Evolutionary conservation across 192 early-diverging fungal species (phyloP).

Genomic region (Coemansia sp.): DNA sequence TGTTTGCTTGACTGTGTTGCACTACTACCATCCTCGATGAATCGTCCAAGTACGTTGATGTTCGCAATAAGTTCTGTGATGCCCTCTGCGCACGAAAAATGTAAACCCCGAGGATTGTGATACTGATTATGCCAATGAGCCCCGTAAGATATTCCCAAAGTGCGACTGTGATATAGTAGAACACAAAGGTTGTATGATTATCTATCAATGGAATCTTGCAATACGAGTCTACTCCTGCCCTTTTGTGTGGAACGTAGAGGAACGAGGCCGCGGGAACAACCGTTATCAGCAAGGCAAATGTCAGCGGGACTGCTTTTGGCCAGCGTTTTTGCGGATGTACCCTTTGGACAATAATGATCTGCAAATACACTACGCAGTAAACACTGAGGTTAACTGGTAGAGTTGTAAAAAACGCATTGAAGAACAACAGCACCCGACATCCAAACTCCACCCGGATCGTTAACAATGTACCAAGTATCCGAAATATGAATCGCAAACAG

Average conservation of each 20-base stretch:
- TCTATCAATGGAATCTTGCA: slow-evolving; percentile 8
- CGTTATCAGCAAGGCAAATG: slow-evolving; percentile 8
- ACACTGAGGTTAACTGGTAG: slow-evolving; percentile 25
- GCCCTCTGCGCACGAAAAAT: slow-evolving; percentile 23
- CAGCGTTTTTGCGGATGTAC: slow-evolving; percentile 27
- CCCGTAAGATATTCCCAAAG: slow-evolving; percentile 39
- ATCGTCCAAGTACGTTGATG: slow-evolving; percentile 15
- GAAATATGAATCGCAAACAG: slow-evolving; percentile 24
- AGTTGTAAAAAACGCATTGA: slow-evolving; percentile 13
- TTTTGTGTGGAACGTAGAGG: slow-evolving; percentile 17
- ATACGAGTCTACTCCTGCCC: not conserved
- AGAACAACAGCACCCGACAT: slow-evolving; percentile 29
- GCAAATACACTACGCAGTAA: slow-evolving; percentile 45
- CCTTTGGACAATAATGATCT: slow-evolving; percentile 40
- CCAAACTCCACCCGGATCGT: slow-evolving; percentile 16
- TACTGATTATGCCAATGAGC: slow-evolving; percentile 30
- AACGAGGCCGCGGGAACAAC: slow-evolving; percentile 20
- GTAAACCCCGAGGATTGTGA: slow-evolving; percentile 7
- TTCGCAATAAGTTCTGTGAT: slow-evolving; percentile 6
- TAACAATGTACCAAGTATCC: slow-evolving; percentile 11
- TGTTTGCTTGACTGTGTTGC: slow-evolving; percentile 8
- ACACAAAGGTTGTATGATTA: slow-evolving; percentile 14
- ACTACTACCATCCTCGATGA: not conserved
- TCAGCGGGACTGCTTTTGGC: slow-evolving; percentile 22
- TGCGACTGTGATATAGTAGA: slow-evolving; percentile 2